These are phyloP conservation scores for Plantago major DNA, from an alignment of 257 asterid species.

Conservation along the genomic window DNA sequence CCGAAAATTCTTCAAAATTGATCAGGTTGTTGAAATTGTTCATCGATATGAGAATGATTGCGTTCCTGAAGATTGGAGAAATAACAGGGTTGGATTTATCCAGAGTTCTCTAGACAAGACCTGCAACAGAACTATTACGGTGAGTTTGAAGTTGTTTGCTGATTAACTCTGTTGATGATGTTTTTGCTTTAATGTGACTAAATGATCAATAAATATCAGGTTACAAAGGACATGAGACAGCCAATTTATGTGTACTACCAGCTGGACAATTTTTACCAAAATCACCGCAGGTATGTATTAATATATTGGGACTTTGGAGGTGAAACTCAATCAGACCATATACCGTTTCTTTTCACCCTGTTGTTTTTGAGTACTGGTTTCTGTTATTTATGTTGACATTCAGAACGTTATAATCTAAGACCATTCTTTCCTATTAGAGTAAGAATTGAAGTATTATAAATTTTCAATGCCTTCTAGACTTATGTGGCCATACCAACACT, in stretches of 20 bases:
- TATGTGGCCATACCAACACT: too few species aligned
- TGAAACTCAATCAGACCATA: too few species aligned
- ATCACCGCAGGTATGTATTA: constrained; percentile 75
- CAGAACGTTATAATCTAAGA: constrained; percentile 2
- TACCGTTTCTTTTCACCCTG: too few species aligned
- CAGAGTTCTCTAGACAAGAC: constrained; percentile 38
- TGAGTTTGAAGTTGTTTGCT: constrained; percentile 24
- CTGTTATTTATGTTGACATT: constrained; percentile 7
- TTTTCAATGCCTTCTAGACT: neutral
- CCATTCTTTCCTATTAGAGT: neutral
- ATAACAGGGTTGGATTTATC: constrained; percentile 43
- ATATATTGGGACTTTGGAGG: neutral
- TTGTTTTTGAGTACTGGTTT: neutral
- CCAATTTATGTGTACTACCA: constrained; percentile 64
- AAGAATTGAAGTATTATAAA: neutral
- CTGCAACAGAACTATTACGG: constrained; percentile 46
- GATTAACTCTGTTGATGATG: constrained; percentile 3
- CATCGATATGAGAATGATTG: constrained; percentile 52
- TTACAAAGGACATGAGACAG: constrained; percentile 41
- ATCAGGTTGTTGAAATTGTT: constrained; percentile 60
- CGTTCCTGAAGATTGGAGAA: constrained; percentile 31
- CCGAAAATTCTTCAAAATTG: constrained; percentile 3
- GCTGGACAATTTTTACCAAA: constrained; percentile 63
- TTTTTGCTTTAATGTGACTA: constrained; percentile 14
- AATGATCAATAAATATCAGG: constrained; percentile 30